Evolutionary conservation across 768 basidiomycete genomes (phyloP).

Genomic region (Mycena vitilis): DNA sequence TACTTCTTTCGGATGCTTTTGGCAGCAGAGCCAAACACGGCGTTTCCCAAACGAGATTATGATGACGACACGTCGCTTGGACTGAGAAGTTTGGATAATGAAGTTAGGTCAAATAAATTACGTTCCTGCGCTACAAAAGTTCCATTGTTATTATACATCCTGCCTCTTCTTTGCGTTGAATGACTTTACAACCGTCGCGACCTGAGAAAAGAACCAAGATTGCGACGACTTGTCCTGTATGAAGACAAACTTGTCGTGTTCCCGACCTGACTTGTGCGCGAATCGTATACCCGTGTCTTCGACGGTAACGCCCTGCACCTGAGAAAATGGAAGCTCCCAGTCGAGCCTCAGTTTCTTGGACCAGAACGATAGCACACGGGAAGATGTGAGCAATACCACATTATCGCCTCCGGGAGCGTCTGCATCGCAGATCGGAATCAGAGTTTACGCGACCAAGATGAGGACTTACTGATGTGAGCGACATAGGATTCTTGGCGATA

Average conservation of each 20-base stretch:
- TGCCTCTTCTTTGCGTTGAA: constrained; percentile 82
- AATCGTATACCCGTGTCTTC: constrained; percentile 94
- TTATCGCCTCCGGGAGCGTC: constrained; percentile 85
- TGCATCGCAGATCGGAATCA: constrained; percentile 41
- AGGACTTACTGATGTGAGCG: constrained; percentile 85
- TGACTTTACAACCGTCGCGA: constrained; percentile 79
- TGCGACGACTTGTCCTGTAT: constrained; percentile 82
- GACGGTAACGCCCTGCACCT: constrained; percentile 87
- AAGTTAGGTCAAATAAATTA: constrained; percentile 11
- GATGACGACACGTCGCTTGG: background rate
- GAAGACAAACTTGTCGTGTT: constrained; percentile 80
- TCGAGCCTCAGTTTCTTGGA: constrained; percentile 85
- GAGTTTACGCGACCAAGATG: background rate
- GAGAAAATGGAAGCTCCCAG: constrained; percentile 92
- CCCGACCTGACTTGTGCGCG: constrained; percentile 80
- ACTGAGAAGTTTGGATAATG: background rate
- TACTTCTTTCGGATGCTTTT: background rate
- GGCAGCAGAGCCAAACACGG: background rate
- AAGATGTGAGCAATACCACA: constrained; percentile 82
- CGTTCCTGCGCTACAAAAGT: constrained; percentile 13
- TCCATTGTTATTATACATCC: constrained; percentile 51
- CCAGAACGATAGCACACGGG: constrained; percentile 85
- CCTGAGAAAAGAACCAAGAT: constrained; percentile 84
- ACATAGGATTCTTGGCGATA: constrained; percentile 89
- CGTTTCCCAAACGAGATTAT: background rate